These are phyloP conservation scores for Populus trichocarpa DNA, from an alignment of 441 rosid genomes.

Conservation along the genomic window DNA sequence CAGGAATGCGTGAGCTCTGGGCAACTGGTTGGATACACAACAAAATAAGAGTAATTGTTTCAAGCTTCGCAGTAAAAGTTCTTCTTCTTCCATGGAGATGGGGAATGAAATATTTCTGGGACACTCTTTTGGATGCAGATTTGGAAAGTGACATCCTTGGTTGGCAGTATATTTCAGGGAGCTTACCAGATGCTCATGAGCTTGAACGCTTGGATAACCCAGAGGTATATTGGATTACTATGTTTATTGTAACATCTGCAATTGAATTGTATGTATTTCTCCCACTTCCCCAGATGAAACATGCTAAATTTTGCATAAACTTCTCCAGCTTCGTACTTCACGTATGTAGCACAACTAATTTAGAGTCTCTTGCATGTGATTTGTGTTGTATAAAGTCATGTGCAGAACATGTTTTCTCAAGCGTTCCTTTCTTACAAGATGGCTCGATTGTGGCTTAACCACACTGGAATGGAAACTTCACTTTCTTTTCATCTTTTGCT, in stretches of 20 bases:
- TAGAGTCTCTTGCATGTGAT: neutral
- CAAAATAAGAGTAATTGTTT: constrained; percentile 78
- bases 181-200: constrained; percentile 90
- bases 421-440: neutral
- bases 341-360: neutral
- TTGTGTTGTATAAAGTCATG: neutral
- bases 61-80: constrained; percentile 81
- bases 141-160: constrained; percentile 84
- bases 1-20: constrained; percentile 99
- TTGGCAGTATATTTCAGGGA: constrained; percentile 93
- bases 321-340: neutral
- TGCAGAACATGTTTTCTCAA: neutral
- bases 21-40: constrained; percentile 96
- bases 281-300: neutral
- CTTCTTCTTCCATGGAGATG: constrained; percentile 93
- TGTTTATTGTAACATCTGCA: constrained; percentile 7
- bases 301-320: neutral
- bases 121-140: constrained; percentile 88
- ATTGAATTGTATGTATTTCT: neutral
- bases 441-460: neutral
- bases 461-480: neutral
- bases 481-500: neutral
- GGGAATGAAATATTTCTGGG: constrained; percentile 98
- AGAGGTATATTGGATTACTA: constrained; percentile 39
- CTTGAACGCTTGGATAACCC: constrained; percentile 87